Base-by-base conservation (phyloP, 371 early-diverging fungal species). In the Mucor saturninus region DNA sequence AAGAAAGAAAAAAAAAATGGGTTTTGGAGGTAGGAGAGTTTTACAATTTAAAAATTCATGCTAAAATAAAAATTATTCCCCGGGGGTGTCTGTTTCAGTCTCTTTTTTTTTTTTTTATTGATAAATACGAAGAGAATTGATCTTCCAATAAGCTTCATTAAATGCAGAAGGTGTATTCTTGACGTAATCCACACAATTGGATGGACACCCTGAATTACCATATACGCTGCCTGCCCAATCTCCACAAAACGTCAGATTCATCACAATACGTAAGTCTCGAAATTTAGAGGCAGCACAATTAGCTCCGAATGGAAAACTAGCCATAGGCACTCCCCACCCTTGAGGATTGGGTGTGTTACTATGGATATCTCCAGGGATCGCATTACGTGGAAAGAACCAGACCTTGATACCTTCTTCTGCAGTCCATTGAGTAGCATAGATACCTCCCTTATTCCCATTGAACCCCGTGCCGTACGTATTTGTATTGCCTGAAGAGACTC, bases 391-490 rank as follows among this genome's bases (percentile, higher is more conserved):
- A 57, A 75, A 81, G 49, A 61, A 66, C 73, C 74, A 78, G 35
- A 78, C 54, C 49, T 65, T 68, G 56, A 78, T 67, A 51, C 64
- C 76, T 21, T 26, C 5, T 3, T 21, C 48, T 1, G 53, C 30
- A 10, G 48, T 48, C 80, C 71, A 74, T 30, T 58, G 48, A 5
- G 63, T 75, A 13, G 71, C 81, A 53, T 68, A 81, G 1, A 81
- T 73, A 29, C 81, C 81, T 38, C 81, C 81, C 32, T 64, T 58
- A 48, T 40, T 59, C 1, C 39, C 54, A 59, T 81, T 81, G 45
- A 81, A 73, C 0, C 59, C 61, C 2, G 53, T 30, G 9, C 81
- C 78, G 66, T 70, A 78, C 5, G 71, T 52, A 3, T 38, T 54
- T 0, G 68, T 10, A 35, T 56, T 30, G 0, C 56, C 11, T 35